Conservation (phyloP, 2,329 filamentous ascomycete species). For the Fusarium nodosum region DNA sequence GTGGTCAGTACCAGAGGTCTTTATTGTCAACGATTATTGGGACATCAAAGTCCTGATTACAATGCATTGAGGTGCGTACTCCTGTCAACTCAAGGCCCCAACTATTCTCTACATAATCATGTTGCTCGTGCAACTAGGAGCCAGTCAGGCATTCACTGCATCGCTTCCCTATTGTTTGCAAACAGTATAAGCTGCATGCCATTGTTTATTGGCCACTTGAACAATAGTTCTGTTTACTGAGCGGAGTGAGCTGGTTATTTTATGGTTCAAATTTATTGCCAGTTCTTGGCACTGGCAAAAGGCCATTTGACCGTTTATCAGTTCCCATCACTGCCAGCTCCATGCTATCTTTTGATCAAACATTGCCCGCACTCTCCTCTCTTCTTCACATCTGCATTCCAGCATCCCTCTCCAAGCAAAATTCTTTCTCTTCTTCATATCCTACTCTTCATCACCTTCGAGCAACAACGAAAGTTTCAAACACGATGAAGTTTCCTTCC, state of each 20-base stretch:
- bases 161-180: not conserved
- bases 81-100: not conserved
- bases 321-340: constrained; percentile 6
- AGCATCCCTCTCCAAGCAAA: not conserved
- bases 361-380: not conserved
- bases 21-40: not conserved
- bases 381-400: not conserved
- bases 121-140: not conserved
- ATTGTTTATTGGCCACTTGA: not conserved
- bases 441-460: not conserved
- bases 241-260: not conserved
- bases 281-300: constrained; percentile 13
- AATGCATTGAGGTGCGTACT: not conserved
- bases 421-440: not conserved
- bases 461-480: not conserved
- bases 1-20: too few species aligned
- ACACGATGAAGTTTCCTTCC: not conserved
- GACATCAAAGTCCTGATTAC: too few species aligned
- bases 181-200: not conserved
- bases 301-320: not conserved
- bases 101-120: not conserved
- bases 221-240: not conserved
- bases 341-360: not conserved
- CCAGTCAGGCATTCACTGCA: not conserved
- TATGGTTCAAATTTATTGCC: not conserved